These are phyloP conservation scores for Liriodendron chinense DNA, from an alignment of 164 flowering plant genomes.

Conservation along the genomic window DNA sequence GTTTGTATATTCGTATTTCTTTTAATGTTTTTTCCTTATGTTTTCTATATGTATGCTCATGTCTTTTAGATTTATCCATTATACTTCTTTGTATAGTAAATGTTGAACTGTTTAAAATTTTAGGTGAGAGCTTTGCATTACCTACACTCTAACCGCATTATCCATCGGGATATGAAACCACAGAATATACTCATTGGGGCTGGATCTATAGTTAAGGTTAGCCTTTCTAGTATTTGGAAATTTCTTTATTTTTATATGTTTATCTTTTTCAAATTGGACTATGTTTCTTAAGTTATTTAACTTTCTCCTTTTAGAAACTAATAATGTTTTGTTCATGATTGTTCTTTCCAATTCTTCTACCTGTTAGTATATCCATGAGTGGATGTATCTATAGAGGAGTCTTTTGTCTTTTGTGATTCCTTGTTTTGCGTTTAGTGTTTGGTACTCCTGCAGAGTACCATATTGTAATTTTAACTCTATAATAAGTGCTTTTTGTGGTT, in stretches of 20 bases:
- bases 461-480: too few species aligned
- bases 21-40: neutral
- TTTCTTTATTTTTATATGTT: too few species aligned
- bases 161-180: slow-evolving; percentile 99
- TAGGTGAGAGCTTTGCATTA: slow-evolving; percentile 96
- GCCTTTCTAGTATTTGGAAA: neutral
- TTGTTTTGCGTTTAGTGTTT: too few species aligned
- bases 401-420: too few species aligned
- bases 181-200: slow-evolving; percentile 96
- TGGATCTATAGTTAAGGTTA: slow-evolving; percentile 87
- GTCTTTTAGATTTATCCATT: neutral
- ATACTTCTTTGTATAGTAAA: neutral
- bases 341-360: neutral
- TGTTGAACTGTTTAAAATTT: slow-evolving; percentile 7
- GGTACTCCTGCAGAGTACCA: too few species aligned
- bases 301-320: neutral
- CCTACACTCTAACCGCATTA: slow-evolving; percentile 92
- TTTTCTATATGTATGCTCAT: neutral
- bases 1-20: neutral
- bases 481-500: too few species aligned
- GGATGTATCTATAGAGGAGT: too few species aligned
- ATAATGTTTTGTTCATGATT: too few species aligned
- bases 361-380: neutral
- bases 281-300: neutral
- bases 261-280: neutral